Percentiles rank a stretch among this genome's conserved stretches.
phyloP scores from a whole-genome alignment of 352 stramenopile genomes.

The Phytophthora cactorum region DNA sequence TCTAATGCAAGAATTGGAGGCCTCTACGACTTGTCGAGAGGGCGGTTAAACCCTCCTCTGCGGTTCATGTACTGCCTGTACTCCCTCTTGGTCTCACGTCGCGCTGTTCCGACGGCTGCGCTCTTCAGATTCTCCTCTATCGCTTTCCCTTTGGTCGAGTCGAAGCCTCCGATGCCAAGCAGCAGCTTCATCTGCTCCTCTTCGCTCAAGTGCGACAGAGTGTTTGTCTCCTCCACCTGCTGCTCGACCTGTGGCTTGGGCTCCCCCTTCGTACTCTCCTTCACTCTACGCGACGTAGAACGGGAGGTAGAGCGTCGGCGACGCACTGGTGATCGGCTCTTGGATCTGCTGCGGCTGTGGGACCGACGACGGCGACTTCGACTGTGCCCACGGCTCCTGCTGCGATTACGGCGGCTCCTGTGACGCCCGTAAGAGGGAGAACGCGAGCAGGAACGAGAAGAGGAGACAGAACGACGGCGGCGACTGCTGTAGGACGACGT shows the following conservation, averaged over 20 bases:
- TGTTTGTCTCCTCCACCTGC: slow-evolving; percentile 50
- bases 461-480: slow-evolving; percentile 33
- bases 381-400: slow-evolving; percentile 26
- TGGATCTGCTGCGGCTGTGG: slow-evolving; percentile 35
- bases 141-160: slow-evolving; percentile 92
- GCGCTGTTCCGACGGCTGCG: slow-evolving; percentile 78
- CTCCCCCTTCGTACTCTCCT: slow-evolving; percentile 2
- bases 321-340: slow-evolving; percentile 14
- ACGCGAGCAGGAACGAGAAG: slow-evolving; percentile 40
- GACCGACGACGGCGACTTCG: slow-evolving; percentile 25
- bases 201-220: slow-evolving; percentile 44
- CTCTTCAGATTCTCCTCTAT: slow-evolving; percentile 93
- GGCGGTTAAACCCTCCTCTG: slow-evolving; percentile 95
- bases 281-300: slow-evolving; percentile 6
- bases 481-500: slow-evolving; percentile 29
- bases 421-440: slow-evolving; percentile 39
- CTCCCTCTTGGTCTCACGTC: slow-evolving; percentile 93
- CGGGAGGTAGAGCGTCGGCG: slow-evolving; percentile 17
- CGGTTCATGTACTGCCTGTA: slow-evolving; percentile 99
- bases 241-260: slow-evolving; percentile 46
- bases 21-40: slow-evolving; percentile 81
- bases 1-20: too few relatives aligned
- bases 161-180: slow-evolving; percentile 74
- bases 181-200: slow-evolving; percentile 52
- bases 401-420: slow-evolving; percentile 36